Conservation (phyloP, 2,329 filamentous ascomycete species). For the Periconia sp. region DNA sequence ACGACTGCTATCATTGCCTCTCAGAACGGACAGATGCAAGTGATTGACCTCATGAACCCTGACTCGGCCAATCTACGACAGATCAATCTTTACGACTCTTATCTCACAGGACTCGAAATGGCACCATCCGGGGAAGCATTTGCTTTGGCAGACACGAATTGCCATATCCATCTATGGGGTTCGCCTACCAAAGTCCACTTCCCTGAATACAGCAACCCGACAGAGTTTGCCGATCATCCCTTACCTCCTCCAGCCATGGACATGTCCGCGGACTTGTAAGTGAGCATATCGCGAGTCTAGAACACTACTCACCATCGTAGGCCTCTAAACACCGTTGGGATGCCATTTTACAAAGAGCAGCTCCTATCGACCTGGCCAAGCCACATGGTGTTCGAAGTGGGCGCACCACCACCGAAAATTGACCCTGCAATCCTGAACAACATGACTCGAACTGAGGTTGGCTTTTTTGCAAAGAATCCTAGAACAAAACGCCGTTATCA, state of each 20-base stretch:
- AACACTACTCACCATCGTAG: slow-evolving; percentile 48
- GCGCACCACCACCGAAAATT: slow-evolving; percentile 77
- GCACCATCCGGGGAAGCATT: slow-evolving; percentile 87
- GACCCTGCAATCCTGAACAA: slow-evolving; percentile 73
- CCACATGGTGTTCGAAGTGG: slow-evolving; percentile 82
- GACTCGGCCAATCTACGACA: slow-evolving; percentile 86
- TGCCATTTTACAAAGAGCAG: slow-evolving; percentile 90
- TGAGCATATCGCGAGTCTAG: neutral
- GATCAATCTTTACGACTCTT: slow-evolving; percentile 73
- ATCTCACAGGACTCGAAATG: slow-evolving; percentile 81
- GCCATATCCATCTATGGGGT: slow-evolving; percentile 84
- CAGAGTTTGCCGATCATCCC: slow-evolving; percentile 72
- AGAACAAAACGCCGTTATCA: slow-evolving; percentile 80
- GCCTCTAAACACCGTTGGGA: slow-evolving; percentile 82
- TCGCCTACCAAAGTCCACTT: slow-evolving; percentile 86
- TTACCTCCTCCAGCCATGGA: slow-evolving; percentile 67
- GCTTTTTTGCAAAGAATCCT: slow-evolving; percentile 78
- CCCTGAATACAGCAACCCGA: slow-evolving; percentile 77
- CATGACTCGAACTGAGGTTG: slow-evolving; percentile 75
- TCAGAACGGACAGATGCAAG: slow-evolving; percentile 90
- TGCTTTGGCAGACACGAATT: slow-evolving; percentile 79
- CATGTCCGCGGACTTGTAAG: slow-evolving; percentile 74
- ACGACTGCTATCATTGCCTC: slow-evolving; percentile 95
- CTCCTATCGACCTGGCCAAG: slow-evolving; percentile 90
- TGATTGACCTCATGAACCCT: slow-evolving; percentile 93